phyloP scores from a whole-genome alignment of 257 asterid genomes.

The Paraleonurus japonicus region DNA sequence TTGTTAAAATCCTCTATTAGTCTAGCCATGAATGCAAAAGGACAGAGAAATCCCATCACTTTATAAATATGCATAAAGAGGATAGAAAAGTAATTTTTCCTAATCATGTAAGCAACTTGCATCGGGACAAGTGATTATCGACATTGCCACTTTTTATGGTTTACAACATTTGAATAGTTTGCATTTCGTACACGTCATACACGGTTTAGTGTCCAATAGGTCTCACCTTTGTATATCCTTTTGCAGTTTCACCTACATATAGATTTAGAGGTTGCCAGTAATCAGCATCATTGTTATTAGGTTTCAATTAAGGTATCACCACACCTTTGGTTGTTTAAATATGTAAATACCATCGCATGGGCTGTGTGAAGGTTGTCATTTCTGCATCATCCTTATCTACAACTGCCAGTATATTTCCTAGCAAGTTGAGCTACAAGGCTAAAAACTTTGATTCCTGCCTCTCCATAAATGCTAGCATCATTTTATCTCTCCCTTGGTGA shows the following conservation, averaged over 20 bases:
- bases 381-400: background rate
- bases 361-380: constrained; percentile 7
- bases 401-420: background rate
- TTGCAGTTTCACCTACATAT: too few relatives aligned
- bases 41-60: background rate
- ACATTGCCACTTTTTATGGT: too few relatives aligned
- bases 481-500: background rate
- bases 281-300: too few relatives aligned
- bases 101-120: too few relatives aligned
- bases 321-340: background rate
- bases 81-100: background rate
- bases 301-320: too few relatives aligned
- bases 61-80: background rate
- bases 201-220: background rate
- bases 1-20: too few relatives aligned
- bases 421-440: background rate
- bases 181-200: too few relatives aligned
- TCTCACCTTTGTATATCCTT: background rate
- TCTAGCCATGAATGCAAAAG: too few relatives aligned
- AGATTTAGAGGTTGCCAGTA: background rate
- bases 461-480: background rate
- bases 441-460: background rate
- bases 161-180: too few relatives aligned
- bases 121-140: too few relatives aligned
- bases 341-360: background rate